Percentiles rank a stretch among this genome's conserved stretches.
Conservation (phyloP, 2,329 filamentous ascomycete genomes). For the Alternaria sp. region DNA sequence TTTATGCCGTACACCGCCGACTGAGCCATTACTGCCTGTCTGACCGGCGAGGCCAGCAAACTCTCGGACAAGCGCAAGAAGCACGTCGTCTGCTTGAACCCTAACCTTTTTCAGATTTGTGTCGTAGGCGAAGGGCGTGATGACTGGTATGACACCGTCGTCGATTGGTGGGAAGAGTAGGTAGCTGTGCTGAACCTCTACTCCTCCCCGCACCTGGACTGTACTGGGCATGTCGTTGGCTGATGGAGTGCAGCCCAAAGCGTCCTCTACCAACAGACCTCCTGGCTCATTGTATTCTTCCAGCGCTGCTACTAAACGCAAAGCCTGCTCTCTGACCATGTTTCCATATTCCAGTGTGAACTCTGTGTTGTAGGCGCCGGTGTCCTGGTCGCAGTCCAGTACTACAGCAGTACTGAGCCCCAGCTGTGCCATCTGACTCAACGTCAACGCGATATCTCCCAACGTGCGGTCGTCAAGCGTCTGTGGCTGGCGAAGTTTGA, state of each 20-base stretch:
- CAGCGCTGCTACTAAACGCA: slow-evolving; percentile 77
- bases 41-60: slow-evolving; percentile 69
- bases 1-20: slow-evolving; percentile 29
- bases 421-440: slow-evolving; percentile 82
- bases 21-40: slow-evolving; percentile 16
- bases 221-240: slow-evolving; percentile 40
- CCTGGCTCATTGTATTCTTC: slow-evolving; percentile 73
- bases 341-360: slow-evolving; percentile 49
- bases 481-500: slow-evolving; percentile 82
- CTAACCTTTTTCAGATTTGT: slow-evolving; percentile 54
- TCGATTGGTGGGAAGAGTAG: slow-evolving; percentile 71
- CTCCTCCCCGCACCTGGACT: slow-evolving; percentile 45
- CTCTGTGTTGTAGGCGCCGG: slow-evolving; percentile 40
- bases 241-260: slow-evolving; percentile 53
- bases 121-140: slow-evolving; percentile 71
- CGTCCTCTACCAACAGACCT: slow-evolving; percentile 72
- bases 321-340: slow-evolving; percentile 68
- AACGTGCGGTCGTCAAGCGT: slow-evolving; percentile 73
- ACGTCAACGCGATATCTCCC: slow-evolving; percentile 78
- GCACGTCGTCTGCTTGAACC: slow-evolving; percentile 67
- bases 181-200: slow-evolving; percentile 54
- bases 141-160: slow-evolving; percentile 73
- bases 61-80: slow-evolving; percentile 79
- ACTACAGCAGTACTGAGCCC: slow-evolving; percentile 85
- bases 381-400: slow-evolving; percentile 70